Evolutionary conservation across 2,329 filamentous ascomycete genomes (phyloP), one percentile per base, ranked within the genome.

Genomic region (Harringtonia lauricola): DNA sequence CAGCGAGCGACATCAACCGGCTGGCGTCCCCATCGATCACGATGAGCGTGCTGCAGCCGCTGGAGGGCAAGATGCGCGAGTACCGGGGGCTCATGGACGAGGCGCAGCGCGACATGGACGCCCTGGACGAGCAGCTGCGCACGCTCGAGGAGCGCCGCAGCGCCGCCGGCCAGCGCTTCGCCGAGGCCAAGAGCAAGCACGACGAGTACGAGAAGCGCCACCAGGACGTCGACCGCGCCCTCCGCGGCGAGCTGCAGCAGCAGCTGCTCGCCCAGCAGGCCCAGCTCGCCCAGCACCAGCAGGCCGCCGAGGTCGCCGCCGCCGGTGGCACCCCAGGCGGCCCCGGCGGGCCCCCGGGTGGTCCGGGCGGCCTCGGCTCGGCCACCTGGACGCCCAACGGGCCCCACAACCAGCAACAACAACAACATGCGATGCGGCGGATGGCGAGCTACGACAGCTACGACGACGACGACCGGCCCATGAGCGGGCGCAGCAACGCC

Each of bases 161-260:
- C 22, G 34, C 22, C 13, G 41, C 41, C 14, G 21, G 31, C 17
- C 17, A 18, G 9, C 41, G 41, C 19, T 36, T 42, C 19, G 17
- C 36, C 15, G 41, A 42, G 15, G 41, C 41, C 18, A 13, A 36
- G 26, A 10, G 34, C 8, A 34, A 34, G 2, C 26, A 42, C 34
- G 34, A 42, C 17, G 41, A 42, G 24, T 42, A 34, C 33, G 33
- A 42, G 35, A 33, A 37, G 15, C 41, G 36, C 18, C 36, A 42
- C 28, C 8, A 18, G 3, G 36, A 34, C 28, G 41, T 42, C 18
- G 41, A 42, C 6, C 41, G 41, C 26, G 36, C 41, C 17, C 34
- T 42, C 7, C 36, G 36, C 33, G 41, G 41, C 13, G 41, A 42
- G 26, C 13, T 37, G 34, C 34, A 24, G 21, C 39, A 26, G 24